Evolutionary conservation across 2,329 filamentous ascomycete species (phyloP).

Genomic region (Colletotrichum incanum): DNA sequence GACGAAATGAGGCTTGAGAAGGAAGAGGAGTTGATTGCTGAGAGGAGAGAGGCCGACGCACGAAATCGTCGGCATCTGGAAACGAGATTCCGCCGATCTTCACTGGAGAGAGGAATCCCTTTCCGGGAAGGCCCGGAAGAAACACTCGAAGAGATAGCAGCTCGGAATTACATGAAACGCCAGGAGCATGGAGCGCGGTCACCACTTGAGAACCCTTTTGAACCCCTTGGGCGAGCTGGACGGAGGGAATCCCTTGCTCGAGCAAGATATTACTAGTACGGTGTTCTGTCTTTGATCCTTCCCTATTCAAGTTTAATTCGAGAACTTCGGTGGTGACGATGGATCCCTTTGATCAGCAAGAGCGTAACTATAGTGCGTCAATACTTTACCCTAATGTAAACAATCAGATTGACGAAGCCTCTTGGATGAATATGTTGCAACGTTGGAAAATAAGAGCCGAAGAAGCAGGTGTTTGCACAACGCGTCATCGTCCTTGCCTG

Average conservation of each 20-base stretch:
- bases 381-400: neutral
- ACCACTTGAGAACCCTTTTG: conserved; percentile 40
- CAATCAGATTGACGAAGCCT: neutral
- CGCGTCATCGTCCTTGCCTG: neutral
- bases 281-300: neutral
- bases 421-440: no score
- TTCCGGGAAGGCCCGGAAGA: conserved; percentile 20
- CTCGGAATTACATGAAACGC: conserved; percentile 28
- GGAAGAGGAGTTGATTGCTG: conserved; percentile 25
- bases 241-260: conserved; percentile 4
- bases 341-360: neutral
- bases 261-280: conserved; percentile 11
- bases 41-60: conserved; percentile 10
- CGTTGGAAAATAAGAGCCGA: neutral
- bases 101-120: conserved; percentile 3
- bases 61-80: conserved; percentile 13
- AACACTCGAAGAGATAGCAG: conserved; percentile 34
- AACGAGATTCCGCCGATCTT: conserved; percentile 33
- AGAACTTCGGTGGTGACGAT: neutral
- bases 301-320: neutral
- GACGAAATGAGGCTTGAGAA: conserved; percentile 25
- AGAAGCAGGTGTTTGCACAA: neutral
- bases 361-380: neutral
- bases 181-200: conserved; percentile 15
- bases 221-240: conserved; percentile 32